Evolutionary conservation across 176 grass and related monocot genomes (phyloP), one percentile per base, ranked within the genome.

Genomic region (Tuctoria greenei): DNA sequence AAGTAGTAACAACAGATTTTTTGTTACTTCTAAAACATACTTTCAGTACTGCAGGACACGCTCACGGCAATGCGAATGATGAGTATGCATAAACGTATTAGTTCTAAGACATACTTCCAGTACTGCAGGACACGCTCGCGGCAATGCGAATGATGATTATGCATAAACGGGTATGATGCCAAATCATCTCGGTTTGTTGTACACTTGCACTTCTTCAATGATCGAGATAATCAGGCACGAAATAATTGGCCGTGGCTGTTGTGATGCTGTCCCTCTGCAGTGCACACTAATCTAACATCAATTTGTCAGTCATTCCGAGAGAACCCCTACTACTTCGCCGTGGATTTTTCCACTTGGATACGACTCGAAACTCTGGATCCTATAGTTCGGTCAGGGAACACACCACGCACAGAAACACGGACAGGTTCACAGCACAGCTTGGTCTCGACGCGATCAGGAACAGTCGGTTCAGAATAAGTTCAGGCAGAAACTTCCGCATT

Each of bases 301-400:
- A 17, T 17, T 15, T 31, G 28, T n/a, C n/a, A 43, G 31, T 9
- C 17, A 17, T n/a, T 67, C 50, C 43, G 60, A 31, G 1, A 31
- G 31, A 31, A 83, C 15, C 74, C 60, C 61, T 64, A 78, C 61
- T 36, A 78, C 61, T 36, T 60, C 10, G 42, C 69, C 61, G 31
- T 62, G 86, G 86, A 79, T 35, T 67, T 79, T 84, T 79, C 81
- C 76, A 26, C 70, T 88, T 84, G 86, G 72, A 51, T n/a, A 57
- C 46, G 64, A 80, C 76, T 75, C 64, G 56, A 59, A 88, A 7
- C 56, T 47, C 27, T 35, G 64, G 69, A 75, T 79, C 45, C 75
- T 79, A 80, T 79, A 80, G 71, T 75, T 80, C 9, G 46, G 49
- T 71, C 64, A 25, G 26, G 38, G 69, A 35, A 68, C 73, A 83